A percentile compares a stretch with the other conserved stretches of the same genome.
These are phyloP conservation scores for Gaertneriomyces sp. DNA, from an alignment of 192 early-diverging fungal genomes.

Conservation along the genomic window DNA sequence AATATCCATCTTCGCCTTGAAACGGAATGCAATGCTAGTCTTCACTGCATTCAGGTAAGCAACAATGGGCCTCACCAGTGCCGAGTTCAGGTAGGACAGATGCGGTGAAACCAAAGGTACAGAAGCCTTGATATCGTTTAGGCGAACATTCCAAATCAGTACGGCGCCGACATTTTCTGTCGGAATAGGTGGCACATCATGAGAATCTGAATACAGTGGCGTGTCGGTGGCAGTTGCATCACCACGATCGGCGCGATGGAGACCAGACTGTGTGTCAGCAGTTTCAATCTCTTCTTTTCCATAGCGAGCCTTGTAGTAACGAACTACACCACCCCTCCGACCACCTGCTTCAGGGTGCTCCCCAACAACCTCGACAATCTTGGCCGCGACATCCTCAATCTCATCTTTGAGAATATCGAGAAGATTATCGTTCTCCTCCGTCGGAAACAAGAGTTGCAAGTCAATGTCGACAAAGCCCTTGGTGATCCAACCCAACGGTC, in stretches of 20 bases:
- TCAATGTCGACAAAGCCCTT: constrained; percentile 80
- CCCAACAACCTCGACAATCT: constrained; percentile 39
- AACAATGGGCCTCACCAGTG: constrained; percentile 87
- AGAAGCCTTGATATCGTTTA: constrained; percentile 87
- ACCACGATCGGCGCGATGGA: neutral
- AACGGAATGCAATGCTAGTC: constrained; percentile 79
- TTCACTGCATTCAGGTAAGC: constrained; percentile 91
- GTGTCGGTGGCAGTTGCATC: neutral
- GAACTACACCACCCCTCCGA: constrained; percentile 13
- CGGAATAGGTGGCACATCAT: constrained; percentile 16
- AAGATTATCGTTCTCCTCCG: constrained; percentile 37
- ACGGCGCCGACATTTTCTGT: constrained; percentile 17
- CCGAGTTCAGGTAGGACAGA: constrained; percentile 73
- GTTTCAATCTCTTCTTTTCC: neutral
- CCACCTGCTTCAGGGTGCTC: constrained; percentile 26
- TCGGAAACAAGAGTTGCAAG: constrained; percentile 50
- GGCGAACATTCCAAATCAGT: constrained; percentile 79
- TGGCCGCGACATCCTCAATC: constrained; percentile 39
- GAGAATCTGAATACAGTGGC: neutral
- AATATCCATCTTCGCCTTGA: constrained; percentile 70
- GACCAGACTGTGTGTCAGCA: neutral
- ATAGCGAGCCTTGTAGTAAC: constrained; percentile 11
- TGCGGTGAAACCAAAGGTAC: constrained; percentile 73
- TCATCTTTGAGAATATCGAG: constrained; percentile 41
- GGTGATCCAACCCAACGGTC: constrained; percentile 94